Percentiles rank a stretch among this genome's conserved stretches.
Conservation (phyloP, 1,284 basidiomycete genomes). For the Rhodotorula sp. region DNA sequence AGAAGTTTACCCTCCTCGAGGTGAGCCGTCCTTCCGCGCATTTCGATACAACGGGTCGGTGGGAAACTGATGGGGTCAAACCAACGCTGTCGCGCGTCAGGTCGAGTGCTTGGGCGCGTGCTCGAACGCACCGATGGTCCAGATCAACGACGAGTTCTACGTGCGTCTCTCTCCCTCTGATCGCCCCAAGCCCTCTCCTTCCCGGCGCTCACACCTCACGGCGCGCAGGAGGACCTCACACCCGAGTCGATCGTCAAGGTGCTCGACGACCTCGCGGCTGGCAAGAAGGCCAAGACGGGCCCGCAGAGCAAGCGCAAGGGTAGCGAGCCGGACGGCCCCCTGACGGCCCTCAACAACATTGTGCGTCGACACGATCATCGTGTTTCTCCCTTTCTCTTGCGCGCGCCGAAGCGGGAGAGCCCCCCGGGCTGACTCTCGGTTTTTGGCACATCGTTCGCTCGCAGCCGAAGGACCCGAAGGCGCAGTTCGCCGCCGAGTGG, state of each 20-base stretch:
- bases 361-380: too few species aligned
- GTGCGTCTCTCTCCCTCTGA: constrained; percentile 56
- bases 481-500: constrained; percentile 32
- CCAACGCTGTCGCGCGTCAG: neutral
- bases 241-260: constrained; percentile 83
- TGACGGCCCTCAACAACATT: constrained; percentile 80
- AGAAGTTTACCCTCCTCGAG: constrained; percentile 96
- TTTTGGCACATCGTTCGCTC: neutral
- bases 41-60: too few species aligned
- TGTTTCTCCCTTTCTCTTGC: neutral
- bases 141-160: constrained; percentile 94
- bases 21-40: too few species aligned
- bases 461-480: constrained; percentile 28
- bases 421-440: too few species aligned
- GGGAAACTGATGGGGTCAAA: neutral
- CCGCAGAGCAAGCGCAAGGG: constrained; percentile 83
- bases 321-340: constrained; percentile 68
- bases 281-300: constrained; percentile 84
- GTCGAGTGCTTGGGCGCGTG: constrained; percentile 99
- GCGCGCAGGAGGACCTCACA: constrained; percentile 87
- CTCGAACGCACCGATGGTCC: constrained; percentile 99
- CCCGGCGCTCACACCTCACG: neutral
- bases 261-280: constrained; percentile 78
- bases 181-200: neutral
- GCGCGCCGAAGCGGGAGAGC: too few species aligned